phyloP scores from a whole-genome alignment of 257 asterid species.

The Phtheirospermum japonicum region DNA sequence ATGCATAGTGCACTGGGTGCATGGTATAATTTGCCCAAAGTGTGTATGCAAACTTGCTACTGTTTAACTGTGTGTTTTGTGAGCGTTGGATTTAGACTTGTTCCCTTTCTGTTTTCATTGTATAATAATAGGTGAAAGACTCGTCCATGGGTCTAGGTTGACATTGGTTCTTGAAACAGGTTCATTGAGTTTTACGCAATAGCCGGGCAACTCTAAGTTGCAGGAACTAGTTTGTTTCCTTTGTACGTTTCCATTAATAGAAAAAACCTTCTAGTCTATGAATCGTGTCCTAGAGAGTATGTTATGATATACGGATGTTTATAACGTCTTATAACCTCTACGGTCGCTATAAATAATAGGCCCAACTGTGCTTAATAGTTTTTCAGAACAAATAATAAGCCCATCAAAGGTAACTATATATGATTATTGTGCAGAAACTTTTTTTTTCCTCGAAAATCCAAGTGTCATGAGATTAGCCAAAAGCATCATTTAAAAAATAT shows the following conservation, averaged over 20 bases:
- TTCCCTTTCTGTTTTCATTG: neutral
- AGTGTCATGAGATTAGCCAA: neutral
- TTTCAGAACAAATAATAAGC: no score
- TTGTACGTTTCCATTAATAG: neutral
- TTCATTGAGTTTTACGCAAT: neutral
- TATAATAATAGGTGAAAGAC: neutral
- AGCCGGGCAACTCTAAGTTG: slow-evolving; percentile 1
- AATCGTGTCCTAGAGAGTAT: neutral
- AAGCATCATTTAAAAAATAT: neutral
- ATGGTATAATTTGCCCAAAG: no score
- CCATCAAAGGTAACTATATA: no score
- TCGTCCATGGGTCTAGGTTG: neutral
- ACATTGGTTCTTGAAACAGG: slow-evolving; percentile 4
- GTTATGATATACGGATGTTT: no score
- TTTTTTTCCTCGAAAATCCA: slow-evolving; percentile 3
- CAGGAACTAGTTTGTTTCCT: neutral
- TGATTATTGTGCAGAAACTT: neutral
- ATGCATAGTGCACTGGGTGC: no score
- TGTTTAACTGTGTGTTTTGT: neutral
- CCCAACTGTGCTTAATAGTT: no score
- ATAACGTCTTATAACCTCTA: no score
- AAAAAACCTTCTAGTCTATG: neutral
- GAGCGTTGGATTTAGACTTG: neutral
- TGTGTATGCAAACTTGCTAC: neutral
- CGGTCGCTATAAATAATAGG: no score